Base-by-base conservation (phyloP, 2,329 filamentous ascomycete species). In the Venturiaceae sp. region DNA sequence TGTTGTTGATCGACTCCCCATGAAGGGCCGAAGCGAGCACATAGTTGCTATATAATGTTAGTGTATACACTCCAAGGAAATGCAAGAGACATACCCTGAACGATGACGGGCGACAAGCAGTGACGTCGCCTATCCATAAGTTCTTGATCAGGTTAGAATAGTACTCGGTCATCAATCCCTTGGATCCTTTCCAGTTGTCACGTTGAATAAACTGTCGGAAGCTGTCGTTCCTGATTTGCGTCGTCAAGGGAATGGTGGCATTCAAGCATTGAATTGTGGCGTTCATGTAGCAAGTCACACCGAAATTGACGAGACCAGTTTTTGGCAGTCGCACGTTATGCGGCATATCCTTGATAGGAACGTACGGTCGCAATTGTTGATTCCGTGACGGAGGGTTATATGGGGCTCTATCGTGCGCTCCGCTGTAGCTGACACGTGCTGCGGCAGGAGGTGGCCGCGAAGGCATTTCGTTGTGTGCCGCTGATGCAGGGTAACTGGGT, bases 281-380 rank as follows among this genome's bases (percentile, higher is more conserved):
- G 71, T 96, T 96, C 78, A 94, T 91, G 68, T 96, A 96, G 69
- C 92, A 96, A 63, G 88, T 92, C 52, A 87, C 86, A 1, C 84
- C 83, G 41, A 90, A 88, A 65, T 96, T 96, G 60, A 84, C 75
- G 13, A 96, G 78, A 0, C 92, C 92, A 11, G 89, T 87, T 36
- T 77, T 76, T n/a, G 84, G 80, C 64, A 83, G 76, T 30, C 74
- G 71, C 16, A 70, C 59, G 37, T 76, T 73, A 26, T 72, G 71
- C 4, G 73, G 71, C 41, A 74, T 69, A 16, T 74, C 72, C 34
- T 73, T 73, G 14, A 74, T 73, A 3, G 76, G 72, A 3, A 79
- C 68, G 60, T 79, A 79, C 16, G 74, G 69, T 8, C 73, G 68
- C 9, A 76, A 66, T 30, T 55, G 50, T 28, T 30, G 32, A 30